phyloP scores from a whole-genome alignment of 495 filamentous ascomycete species.

The Chaetomium fimeti region DNA sequence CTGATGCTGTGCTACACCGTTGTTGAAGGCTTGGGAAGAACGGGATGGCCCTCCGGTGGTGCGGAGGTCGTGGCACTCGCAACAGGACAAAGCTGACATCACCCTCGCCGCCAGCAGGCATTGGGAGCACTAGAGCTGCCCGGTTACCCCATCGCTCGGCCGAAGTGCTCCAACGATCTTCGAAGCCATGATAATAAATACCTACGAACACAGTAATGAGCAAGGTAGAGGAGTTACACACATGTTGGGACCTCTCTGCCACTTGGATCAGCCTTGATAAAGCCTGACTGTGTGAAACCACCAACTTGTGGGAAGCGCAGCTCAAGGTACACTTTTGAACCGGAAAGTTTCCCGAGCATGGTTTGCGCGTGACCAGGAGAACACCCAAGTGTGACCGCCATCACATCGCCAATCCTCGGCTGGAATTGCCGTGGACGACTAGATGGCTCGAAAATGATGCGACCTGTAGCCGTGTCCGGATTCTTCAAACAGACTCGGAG shows the following conservation, averaged over 20 bases:
- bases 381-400: not conserved
- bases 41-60: not conserved
- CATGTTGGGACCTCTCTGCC: not conserved
- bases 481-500: not conserved
- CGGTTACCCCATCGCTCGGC: not conserved
- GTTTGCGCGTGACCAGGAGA: too few relatives aligned
- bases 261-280: not conserved
- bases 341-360: not conserved
- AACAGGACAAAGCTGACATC: not conserved
- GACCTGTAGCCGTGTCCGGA: not conserved
- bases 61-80: not conserved
- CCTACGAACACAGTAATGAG: too few relatives aligned
- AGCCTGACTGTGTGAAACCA: not conserved
- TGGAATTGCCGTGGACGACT: slow-evolving; percentile 4
- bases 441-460: not conserved
- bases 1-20: slow-evolving; percentile 4
- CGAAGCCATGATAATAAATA: too few relatives aligned
- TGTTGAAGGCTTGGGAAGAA: not conserved
- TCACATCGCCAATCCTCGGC: slow-evolving; percentile 6
- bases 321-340: not conserved
- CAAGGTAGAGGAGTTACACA: too few relatives aligned
- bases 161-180: not conserved
- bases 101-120: not conserved
- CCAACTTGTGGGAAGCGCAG: not conserved
- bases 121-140: too few relatives aligned